Evolutionary conservation across 2,329 filamentous ascomycete genomes (phyloP).

Genomic region (Biscogniauxia mediterranea): DNA sequence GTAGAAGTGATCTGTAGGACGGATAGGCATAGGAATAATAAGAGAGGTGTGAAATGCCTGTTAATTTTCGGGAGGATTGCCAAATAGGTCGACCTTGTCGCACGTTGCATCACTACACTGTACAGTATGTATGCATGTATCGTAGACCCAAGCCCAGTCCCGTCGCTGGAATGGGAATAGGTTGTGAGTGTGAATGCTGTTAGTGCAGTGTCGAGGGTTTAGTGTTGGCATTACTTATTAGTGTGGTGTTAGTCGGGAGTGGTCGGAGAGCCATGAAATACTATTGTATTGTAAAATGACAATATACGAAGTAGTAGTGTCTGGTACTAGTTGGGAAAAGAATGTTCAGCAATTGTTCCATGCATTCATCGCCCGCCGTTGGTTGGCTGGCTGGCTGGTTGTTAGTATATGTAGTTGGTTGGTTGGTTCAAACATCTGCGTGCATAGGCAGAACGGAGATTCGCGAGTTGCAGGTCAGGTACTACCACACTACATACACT

Average conservation of each 20-base stretch:
- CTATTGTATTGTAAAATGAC: too few species aligned
- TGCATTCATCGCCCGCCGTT: neutral
- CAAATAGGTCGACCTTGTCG: neutral
- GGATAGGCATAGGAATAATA: too few species aligned
- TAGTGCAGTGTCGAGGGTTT: neutral
- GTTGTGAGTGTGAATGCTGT: neutral
- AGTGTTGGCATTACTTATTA: neutral
- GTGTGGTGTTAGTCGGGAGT: neutral
- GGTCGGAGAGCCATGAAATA: neutral
- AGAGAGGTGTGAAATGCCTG: neutral
- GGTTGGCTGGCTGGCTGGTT: neutral
- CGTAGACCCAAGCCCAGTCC: neutral
- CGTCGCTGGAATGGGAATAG: neutral
- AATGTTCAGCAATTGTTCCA: conserved; percentile 1
- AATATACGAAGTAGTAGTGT: too few species aligned
- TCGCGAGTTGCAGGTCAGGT: neutral
- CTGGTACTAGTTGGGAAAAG: too few species aligned
- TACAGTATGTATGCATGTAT: neutral
- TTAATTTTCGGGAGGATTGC: neutral
- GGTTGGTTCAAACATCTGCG: neutral
- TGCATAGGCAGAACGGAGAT: neutral
- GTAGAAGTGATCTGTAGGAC: neutral
- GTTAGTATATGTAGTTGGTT: too few species aligned
- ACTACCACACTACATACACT: neutral
- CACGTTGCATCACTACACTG: neutral